Conservation (phyloP, 805 yeast genomes). For the Candida tallmaniae region DNA sequence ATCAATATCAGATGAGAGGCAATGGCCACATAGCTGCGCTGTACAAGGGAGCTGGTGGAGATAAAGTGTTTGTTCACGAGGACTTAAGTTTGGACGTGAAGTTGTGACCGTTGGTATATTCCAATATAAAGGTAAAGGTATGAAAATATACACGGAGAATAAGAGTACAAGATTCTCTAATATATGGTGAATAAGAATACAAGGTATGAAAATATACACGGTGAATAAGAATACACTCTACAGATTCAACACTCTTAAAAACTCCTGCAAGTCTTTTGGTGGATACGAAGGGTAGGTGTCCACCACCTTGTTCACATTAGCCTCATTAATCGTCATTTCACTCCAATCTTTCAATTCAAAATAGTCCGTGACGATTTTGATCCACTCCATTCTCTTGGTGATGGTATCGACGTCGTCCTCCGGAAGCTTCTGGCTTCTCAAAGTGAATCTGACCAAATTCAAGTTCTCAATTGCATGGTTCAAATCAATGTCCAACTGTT, state of each 20-base stretch:
- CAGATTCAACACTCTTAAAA: conserved; percentile 12
- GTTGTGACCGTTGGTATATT: neutral
- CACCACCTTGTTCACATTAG: conserved; percentile 38
- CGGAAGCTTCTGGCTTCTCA: conserved; percentile 41
- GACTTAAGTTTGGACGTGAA: conserved; percentile 20
- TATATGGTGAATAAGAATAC: too few species aligned
- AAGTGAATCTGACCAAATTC: conserved; percentile 47
- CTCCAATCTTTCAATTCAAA: conserved; percentile 61
- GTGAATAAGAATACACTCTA: neutral
- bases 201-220: too few species aligned
- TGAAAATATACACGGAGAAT: neutral
- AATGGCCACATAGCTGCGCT: conserved; percentile 90
- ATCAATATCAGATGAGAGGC: conserved; percentile 91
- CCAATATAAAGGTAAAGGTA: neutral
- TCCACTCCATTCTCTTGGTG: conserved; percentile 67
- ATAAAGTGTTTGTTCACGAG: conserved; percentile 70
- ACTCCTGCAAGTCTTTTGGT: conserved; percentile 23
- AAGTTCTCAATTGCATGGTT: conserved; percentile 58
- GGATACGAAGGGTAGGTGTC: conserved; percentile 49
- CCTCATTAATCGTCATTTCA: conserved; percentile 26
- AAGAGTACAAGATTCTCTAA: too few species aligned
- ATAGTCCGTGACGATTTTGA: conserved; percentile 58
- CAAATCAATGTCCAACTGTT: conserved; percentile 43
- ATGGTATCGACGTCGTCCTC: conserved; percentile 49
- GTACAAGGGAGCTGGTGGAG: conserved; percentile 91